Evolutionary conservation across 345 rosid genomes (phyloP).

Genomic region (Leavenworthia alabamica): DNA sequence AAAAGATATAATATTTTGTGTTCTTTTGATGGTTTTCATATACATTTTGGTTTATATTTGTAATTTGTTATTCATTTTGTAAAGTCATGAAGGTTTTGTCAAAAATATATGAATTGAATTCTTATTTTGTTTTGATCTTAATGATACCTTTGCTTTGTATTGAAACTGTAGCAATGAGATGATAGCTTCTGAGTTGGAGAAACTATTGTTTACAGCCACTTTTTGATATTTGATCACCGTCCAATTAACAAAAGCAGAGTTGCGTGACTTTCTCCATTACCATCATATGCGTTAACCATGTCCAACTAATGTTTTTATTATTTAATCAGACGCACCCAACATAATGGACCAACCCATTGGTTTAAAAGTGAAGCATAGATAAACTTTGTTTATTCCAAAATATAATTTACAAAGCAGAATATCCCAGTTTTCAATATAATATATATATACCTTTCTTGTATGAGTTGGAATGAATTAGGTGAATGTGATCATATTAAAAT

Average conservation of each 20-base stretch:
- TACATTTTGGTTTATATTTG: conserved; percentile 25
- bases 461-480: conserved; percentile 14
- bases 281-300: conserved; percentile 24
- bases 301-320: not conserved
- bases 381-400: conserved; percentile 13
- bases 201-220: not conserved
- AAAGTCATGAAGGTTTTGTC: not conserved
- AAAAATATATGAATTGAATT: conserved; percentile 2
- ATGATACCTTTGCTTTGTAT: conserved; percentile 25
- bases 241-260: conserved; percentile 25
- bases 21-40: conserved; percentile 1
- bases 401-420: conserved; percentile 1
- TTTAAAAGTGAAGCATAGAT: conserved; percentile 26
- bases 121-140: conserved; percentile 6
- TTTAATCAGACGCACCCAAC: conserved; percentile 17
- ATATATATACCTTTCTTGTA: conserved; percentile 4
- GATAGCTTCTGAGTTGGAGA: conserved; percentile 14
- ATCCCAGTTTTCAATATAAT: not conserved
- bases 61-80: conserved; percentile 29
- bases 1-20: not conserved
- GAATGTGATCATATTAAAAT: not conserved
- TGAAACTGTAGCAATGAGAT: conserved; percentile 27
- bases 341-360: conserved; percentile 27
- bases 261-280: conserved; percentile 6
- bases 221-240: conserved; percentile 23